These are phyloP conservation scores for Volvox africanus DNA, from an alignment of 139 green algal genomes.

Conservation along the genomic window DNA sequence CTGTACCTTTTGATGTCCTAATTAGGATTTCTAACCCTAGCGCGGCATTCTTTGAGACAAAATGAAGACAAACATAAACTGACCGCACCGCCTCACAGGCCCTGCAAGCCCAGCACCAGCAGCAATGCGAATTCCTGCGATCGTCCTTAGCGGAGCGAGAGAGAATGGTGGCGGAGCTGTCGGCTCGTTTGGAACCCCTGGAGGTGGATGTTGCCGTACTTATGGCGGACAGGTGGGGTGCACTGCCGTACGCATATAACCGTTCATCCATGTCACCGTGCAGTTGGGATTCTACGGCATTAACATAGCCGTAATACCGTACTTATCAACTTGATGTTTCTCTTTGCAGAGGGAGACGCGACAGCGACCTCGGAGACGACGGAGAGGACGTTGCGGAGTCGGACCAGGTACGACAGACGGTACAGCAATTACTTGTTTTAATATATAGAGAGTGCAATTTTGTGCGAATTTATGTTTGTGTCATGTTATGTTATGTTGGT, in stretches of 20 bases:
- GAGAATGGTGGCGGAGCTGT: conserved; percentile 28
- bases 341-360: not conserved
- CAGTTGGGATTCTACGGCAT: too few species aligned
- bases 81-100: not conserved
- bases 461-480: too few species aligned
- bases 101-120: not conserved
- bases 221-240: conserved; percentile 51
- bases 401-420: conserved; percentile 10
- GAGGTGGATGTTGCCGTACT: conserved; percentile 57
- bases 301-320: too few species aligned
- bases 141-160: not conserved
- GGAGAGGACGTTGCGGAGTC: not conserved
- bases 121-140: conserved; percentile 15
- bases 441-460: too few species aligned
- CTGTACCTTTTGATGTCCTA: too few species aligned
- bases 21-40: too few species aligned
- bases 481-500: too few species aligned
- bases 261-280: too few species aligned
- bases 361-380: not conserved
- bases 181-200: conserved; percentile 13
- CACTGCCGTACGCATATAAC: too few species aligned
- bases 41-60: too few species aligned
- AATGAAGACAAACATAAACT: not conserved
- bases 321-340: too few species aligned
- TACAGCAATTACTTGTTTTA: not conserved